Evolutionary conservation across 495 filamentous ascomycete genomes (phyloP).

Genomic region (Copromyces sp.): DNA sequence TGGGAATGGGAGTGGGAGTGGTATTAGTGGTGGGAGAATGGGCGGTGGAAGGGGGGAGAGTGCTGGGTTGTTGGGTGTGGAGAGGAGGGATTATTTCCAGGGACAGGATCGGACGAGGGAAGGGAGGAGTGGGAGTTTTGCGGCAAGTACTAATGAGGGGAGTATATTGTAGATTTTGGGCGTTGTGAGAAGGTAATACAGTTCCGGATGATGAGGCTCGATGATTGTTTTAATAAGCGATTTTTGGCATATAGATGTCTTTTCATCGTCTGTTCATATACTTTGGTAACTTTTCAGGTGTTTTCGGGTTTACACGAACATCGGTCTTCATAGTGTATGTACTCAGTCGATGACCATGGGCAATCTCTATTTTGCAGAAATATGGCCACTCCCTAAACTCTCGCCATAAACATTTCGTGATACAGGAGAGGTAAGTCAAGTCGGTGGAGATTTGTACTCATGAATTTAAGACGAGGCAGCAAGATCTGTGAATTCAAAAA

Average conservation of each 20-base stretch:
- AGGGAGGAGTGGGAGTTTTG: constrained; percentile 13
- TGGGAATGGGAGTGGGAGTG: constrained; percentile 2
- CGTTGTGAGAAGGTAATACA: not conserved
- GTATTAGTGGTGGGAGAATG: not conserved
- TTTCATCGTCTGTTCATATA: too few relatives aligned
- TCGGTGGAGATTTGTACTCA: too few relatives aligned
- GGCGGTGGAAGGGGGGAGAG: constrained; percentile 13
- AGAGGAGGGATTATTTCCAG: not conserved
- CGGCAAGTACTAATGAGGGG: constrained; percentile 7
- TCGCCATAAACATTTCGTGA: too few relatives aligned
- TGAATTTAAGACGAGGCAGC: too few relatives aligned
- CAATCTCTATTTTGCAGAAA: too few relatives aligned
- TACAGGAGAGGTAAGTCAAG: too few relatives aligned
- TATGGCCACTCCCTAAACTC: too few relatives aligned
- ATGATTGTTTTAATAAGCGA: not conserved
- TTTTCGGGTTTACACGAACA: not conserved
- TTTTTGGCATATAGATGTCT: not conserved
- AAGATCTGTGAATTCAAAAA: not conserved
- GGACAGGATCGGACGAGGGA: not conserved
- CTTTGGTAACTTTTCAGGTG: too few relatives aligned
- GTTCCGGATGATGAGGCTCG: not conserved
- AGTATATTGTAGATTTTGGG: constrained; percentile 16
- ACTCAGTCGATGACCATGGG: too few relatives aligned
- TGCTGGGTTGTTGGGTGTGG: constrained; percentile 16
- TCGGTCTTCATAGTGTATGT: not conserved